Percentiles rank a stretch among this genome's conserved stretches.
Conservation (phyloP, 2,329 filamentous ascomycete species). For the Apiospora saccharicola region DNA sequence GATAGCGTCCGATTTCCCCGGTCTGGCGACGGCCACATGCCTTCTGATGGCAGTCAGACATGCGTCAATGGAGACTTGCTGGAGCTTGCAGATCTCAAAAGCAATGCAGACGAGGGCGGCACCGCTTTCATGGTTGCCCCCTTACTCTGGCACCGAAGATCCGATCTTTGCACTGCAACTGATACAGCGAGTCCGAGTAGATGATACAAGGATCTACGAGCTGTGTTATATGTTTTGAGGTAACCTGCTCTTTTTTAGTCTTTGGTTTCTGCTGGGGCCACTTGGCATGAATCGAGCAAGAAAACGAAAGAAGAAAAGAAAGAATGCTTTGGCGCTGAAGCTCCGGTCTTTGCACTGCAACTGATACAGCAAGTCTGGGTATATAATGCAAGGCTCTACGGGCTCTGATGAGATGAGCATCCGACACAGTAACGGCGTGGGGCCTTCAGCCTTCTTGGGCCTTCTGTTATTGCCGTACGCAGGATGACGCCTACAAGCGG, state of each 20-base stretch:
- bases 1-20: conserved; percentile 39
- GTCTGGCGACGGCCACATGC: conserved; percentile 15
- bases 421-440: background rate
- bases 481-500: conserved; percentile 49
- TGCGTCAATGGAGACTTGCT: conserved; percentile 24
- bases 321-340: too few species aligned
- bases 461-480: conserved; percentile 48
- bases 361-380: conserved; percentile 25
- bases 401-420: background rate
- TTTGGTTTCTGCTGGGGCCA: too few species aligned
- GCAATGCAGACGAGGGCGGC: too few species aligned
- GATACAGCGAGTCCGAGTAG: conserved; percentile 27
- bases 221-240: too few species aligned
- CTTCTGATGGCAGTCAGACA: conserved; percentile 29
- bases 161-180: too few species aligned
- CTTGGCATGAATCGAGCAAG: too few species aligned
- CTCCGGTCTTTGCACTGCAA: too few species aligned
- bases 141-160: too few species aligned
- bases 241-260: too few species aligned
- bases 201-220: background rate
- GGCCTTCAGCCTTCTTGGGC: conserved; percentile 24
- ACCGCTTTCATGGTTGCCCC: too few species aligned
- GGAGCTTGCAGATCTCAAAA: too few species aligned
- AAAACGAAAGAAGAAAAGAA: too few species aligned
- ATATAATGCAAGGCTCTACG: conserved; percentile 18